Evolutionary conservation across 2,329 filamentous ascomycete species (phyloP), one percentile per base, ranked within the genome.

Genomic region (Periconia sp.): DNA sequence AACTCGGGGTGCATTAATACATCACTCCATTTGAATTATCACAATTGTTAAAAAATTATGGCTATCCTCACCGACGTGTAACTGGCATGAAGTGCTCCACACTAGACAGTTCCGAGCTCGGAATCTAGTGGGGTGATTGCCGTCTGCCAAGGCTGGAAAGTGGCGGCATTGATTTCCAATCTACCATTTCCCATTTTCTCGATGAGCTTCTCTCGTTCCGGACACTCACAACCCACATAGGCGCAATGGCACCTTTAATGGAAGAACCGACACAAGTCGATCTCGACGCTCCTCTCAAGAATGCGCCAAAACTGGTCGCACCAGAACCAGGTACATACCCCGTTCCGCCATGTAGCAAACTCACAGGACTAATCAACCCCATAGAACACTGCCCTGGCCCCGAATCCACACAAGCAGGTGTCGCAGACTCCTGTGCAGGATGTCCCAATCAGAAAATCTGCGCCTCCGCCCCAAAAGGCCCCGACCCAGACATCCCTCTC

Each of bases 371-470:
- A 27, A 27, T 27, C 3, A 7, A 23, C 35, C 11, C 1, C 31
- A 27, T 56, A 78, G 92, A 97, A 76, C 92, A 97, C 79, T 99
- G 94, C 69, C 93, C 93, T 2, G 94, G 94, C 0, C 94, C 91
- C 3, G 90, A 93, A 69, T 91, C 89, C 14, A 81, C 91, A 60
- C 77, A 84, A 61, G 84, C 84, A 45, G 84, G 83, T 47, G 76
- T 82, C 74, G 81, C 80, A 52, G 92, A 96, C 75, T 92, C 91
- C 42, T 99, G 94, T 79, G 91, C 88, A 45, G 92, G 92, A 50
- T 99, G 94, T 70, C 94, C 94, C 1, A 99, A 99, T 79, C 92
- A 99, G 78, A 81, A 86, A 45, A 96, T 99, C 66, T 99, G 94
- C 79, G 92, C 93, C 17, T 90, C 92, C 1, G 90, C 92, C 1